These are phyloP conservation scores for Wickerhamomyces bisporus DNA, from an alignment of 805 yeast genomes.

Conservation along the genomic window DNA sequence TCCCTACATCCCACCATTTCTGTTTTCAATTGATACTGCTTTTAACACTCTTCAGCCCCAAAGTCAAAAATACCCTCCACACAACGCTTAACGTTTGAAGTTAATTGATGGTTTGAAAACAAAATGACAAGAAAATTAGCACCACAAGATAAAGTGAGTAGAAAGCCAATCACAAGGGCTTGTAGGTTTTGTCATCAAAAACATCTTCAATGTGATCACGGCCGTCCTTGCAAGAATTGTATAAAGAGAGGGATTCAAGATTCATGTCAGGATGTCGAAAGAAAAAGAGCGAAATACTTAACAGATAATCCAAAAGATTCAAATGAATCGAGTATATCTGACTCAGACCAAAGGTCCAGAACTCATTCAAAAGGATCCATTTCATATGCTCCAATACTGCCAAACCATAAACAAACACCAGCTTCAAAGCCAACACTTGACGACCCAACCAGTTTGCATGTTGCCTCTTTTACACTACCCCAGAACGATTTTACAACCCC, in stretches of 20 bases:
- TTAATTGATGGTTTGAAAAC: neutral
- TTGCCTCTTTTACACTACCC: neutral
- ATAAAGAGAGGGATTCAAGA: constrained; percentile 51
- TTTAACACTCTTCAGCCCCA: too few species aligned
- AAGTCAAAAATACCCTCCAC: too few species aligned
- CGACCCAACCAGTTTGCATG: constrained; percentile 1
- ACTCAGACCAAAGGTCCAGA: too few species aligned
- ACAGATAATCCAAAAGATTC: constrained; percentile 5
- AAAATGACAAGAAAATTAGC: constrained; percentile 61
- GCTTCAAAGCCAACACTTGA: constrained; percentile 4
- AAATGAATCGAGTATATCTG: neutral
- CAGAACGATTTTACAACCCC: neutral
- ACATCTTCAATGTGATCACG: constrained; percentile 66
- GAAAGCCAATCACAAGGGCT: constrained; percentile 65
- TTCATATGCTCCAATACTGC: neutral
- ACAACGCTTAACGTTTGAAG: too few species aligned
- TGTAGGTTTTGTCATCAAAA: constrained; percentile 69
- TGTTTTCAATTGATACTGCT: too few species aligned
- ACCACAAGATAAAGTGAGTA: constrained; percentile 41
- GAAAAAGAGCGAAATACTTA: constrained; percentile 41
- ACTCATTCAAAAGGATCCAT: neutral
- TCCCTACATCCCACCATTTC: too few species aligned
- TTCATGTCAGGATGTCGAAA: constrained; percentile 51
- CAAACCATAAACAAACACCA: constrained; percentile 2
- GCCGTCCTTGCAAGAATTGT: constrained; percentile 70